Base-by-base conservation (phyloP, 2,329 filamentous ascomycete genomes). In the Xylaria sp. region DNA sequence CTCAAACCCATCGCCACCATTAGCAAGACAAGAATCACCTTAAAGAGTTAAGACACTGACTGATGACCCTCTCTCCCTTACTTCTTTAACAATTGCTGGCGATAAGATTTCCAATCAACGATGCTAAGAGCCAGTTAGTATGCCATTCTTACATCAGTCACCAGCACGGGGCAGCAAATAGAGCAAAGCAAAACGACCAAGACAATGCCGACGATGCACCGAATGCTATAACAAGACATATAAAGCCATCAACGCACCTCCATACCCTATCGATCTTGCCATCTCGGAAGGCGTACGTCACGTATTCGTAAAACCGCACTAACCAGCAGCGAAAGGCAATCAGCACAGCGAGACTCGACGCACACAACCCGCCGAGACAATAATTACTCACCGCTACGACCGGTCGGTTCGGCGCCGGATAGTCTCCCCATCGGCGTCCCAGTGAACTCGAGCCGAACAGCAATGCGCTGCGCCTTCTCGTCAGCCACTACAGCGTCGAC, bases 181-280 rank as follows among this genome's bases (percentile, higher is more conserved):
- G 12, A 25, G 23, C 12, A 52, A 52, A 23, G 23, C 28, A 28
- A 28, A 51, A n/a, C 13, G n/a, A 25, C 48, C 12, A 31, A 52
- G 15, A 52, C 15, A 52, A 34, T 13, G 50, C 46, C 46, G 46
- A 50, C 20, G 46, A 50, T 12, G 3, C 20, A 50, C 46, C 5
- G 23, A 23, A 50, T 13, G n/a, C 15, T 46, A 46, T 55, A 28
- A 10, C 37, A 44, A 48, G 48, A 55, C 23, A 8, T 44, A 3
- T 4, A 39, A 9, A 56, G 18, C 28, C 23, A 37, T 10, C 28
- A 18, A 62, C 67, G 37, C 44, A 67, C 67, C 79, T 78, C 75
- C 79, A 79, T 3, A 81, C 77, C 31, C 73, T 70, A 12, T 71
- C 69, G 23, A 82, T 80, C 73, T 72, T 80, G 5, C 79, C 80